Evolutionary conservation across 2,329 filamentous ascomycete species (phyloP), one percentile per base, ranked within the genome.

Genomic region (Trichoderma gracile): DNA sequence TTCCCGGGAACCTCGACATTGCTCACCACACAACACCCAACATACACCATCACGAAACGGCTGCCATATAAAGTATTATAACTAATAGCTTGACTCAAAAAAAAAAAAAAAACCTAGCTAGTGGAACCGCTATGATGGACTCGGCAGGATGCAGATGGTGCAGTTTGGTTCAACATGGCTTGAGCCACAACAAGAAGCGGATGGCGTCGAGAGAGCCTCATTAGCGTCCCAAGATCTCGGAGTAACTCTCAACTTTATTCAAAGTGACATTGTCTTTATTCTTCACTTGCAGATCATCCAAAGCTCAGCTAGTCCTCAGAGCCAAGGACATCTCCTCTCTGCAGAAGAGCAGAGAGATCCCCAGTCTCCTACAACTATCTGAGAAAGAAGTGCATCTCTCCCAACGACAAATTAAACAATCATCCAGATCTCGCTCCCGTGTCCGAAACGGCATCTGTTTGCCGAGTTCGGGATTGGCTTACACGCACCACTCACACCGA

Each of bases 381-480:
- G 12, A 14, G 12, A 38, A 14, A 38, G 10, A 14, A 38, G 12
- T 14, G 33, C 12, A 14, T 38, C 10, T 14, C 30, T 33, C 8
- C 8, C 30, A 38, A 38, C 25, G n/a, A 33, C 27, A 40, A 58
- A 9, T 58, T 40, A 47, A 33, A 19, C 3, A 9, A 3, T 23
- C 3, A 21, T 14, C 6, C 30, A 8, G 3, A 21, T 52, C 38
- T 19, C 47, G 38, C 46, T 21, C 12, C 19, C 33, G 33, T 43
- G 17, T 33, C 12, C 38, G 17, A 52, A 52, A 14, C n/a, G 46
- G 17, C 46, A 27, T 33, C 7, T 30, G 57, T 52, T 42, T 52
- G 23, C 57, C 57, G 46, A 60, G 38, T 23, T 60, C 46, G 46
- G 46, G 38, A 60, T 52, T 52, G 38, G 46, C 46, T 45, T 52